A percentile compares a stretch with the other conserved stretches of the same genome.
Evolutionary conservation across 805 yeast species (phyloP).

Genomic region (Zygotorulaspora chibaensis): DNA sequence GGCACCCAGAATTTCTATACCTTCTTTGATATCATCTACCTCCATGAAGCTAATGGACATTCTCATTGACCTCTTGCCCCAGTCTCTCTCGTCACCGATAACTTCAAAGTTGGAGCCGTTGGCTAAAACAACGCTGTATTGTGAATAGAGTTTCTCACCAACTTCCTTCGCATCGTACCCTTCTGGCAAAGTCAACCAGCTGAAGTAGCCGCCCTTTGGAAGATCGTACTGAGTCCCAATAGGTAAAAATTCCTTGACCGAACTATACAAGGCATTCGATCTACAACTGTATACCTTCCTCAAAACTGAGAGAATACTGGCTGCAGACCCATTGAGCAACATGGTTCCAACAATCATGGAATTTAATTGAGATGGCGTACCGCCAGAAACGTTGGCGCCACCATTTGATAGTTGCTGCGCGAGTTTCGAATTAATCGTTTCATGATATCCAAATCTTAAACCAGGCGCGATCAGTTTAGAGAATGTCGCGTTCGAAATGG

Average conservation of each 20-base stretch:
- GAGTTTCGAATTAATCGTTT: constrained; percentile 55
- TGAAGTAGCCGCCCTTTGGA: constrained; percentile 80
- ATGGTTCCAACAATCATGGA: constrained; percentile 67
- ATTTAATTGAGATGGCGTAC: constrained; percentile 79
- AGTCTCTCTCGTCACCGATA: constrained; percentile 52
- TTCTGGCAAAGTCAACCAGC: constrained; percentile 67
- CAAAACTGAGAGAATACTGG: constrained; percentile 44
- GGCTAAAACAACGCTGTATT: constrained; percentile 59
- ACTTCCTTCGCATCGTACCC: constrained; percentile 40
- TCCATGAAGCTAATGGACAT: constrained; percentile 56
- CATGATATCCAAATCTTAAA: constrained; percentile 83
- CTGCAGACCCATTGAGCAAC: constrained; percentile 50
- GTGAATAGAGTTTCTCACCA: constrained; percentile 18
- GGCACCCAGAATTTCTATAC: constrained; percentile 53
- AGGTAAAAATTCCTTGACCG: constrained; percentile 51
- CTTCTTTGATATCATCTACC: constrained; percentile 45
- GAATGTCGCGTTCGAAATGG: constrained; percentile 77
- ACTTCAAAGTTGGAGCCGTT: constrained; percentile 81
- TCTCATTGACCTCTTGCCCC: constrained; percentile 63
- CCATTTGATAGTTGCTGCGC: constrained; percentile 63
- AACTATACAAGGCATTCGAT: constrained; percentile 39
- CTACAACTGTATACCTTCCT: constrained; percentile 47
- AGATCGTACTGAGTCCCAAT: constrained; percentile 50
- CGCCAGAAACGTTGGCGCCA: constrained; percentile 85
- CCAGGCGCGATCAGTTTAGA: constrained; percentile 91